Evolutionary conservation across 805 yeast genomes (phyloP), one percentile per base, ranked within the genome.

Genomic region (Myxozyma kluyveri): DNA sequence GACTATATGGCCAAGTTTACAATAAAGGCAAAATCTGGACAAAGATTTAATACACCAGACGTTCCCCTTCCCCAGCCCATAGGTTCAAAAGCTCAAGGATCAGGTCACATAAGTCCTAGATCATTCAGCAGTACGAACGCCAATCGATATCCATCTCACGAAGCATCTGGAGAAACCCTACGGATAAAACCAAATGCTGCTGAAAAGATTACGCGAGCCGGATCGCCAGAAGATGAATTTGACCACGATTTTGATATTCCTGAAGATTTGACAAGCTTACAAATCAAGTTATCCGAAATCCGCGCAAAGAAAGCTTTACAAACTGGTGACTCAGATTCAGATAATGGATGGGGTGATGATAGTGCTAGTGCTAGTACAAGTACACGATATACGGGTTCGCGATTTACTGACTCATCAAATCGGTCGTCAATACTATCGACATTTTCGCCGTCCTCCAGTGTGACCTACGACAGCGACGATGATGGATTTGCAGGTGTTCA

Each of bases 381-480:
- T 36, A 47, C 50, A n/a, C 41, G 52, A 22, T 54, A 39, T 41
- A 42, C 57, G 22, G 27, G 53, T n/a, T 47, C 56, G 6, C 35
- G 33, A 26, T 31, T 32, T 18, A 46, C 49, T n/a, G 39, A 59
- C n/a, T 38, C 42, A 18, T 53, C 56, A 10, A 47, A 47, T 19
- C 31, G 60, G 31, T 56, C 56, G 38, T 56, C 60, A 19, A 26
- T 49, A 42, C 43, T 47, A 32, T 56, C 60, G 23, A 32, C 54
- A 27, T 56, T 56, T 24, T 56, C 60, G 17, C 51, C 60, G 3
- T 44, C 59, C 23, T 56, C 60, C 3, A 54, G 56, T 18, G 47
- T 53, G 29, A 56, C 60, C 12, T 54, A 51, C 42, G 60, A 56
- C 21, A 53, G 58, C 39, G 58, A 49, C 21, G 57, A 54, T 24